Conservation (phyloP, 257 asterid species). For the Cruciata laevipes region DNA sequence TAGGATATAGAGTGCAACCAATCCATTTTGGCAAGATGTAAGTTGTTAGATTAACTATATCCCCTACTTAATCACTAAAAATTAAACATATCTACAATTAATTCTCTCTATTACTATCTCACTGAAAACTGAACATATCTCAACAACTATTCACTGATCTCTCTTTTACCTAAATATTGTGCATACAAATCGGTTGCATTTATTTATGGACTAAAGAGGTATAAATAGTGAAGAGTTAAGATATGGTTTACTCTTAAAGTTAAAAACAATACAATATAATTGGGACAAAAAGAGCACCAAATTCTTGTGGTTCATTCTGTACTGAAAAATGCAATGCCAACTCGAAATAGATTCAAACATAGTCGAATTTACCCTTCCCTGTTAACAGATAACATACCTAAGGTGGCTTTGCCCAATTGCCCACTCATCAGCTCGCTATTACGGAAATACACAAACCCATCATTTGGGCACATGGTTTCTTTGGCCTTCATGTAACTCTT, state of each 20-base stretch:
- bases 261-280: too few relatives aligned
- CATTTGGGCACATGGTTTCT: slow-evolving; percentile 80
- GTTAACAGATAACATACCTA: slow-evolving; percentile 47
- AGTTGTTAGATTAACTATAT: neutral
- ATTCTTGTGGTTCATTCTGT: neutral
- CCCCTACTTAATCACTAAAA: neutral
- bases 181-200: neutral
- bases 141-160: neutral
- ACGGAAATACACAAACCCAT: slow-evolving; percentile 85
- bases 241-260: neutral
- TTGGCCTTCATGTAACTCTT: slow-evolving; percentile 42
- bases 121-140: neutral
- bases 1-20: too few relatives aligned
- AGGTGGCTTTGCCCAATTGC: slow-evolving; percentile 94
- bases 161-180: neutral
- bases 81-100: neutral
- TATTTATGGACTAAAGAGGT: neutral
- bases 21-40: neutral
- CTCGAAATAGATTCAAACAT: neutral
- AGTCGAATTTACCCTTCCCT: neutral
- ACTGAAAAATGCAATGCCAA: neutral
- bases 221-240: neutral
- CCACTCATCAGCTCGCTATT: slow-evolving; percentile 92
- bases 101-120: neutral
- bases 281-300: neutral